Evolutionary conservation across 2,329 filamentous ascomycete species (phyloP).

Genomic region (Trichophyton equinum): DNA sequence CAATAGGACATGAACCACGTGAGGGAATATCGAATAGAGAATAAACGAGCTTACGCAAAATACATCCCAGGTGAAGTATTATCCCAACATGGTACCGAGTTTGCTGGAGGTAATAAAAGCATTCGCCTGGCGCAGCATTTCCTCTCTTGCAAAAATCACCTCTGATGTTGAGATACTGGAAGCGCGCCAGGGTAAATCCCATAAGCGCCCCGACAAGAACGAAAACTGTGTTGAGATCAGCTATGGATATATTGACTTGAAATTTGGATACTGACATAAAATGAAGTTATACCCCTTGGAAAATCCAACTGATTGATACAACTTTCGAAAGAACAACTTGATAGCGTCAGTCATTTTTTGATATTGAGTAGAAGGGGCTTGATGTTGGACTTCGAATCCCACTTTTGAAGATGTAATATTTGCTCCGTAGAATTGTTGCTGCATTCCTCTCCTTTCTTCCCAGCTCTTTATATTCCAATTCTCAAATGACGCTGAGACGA

Average conservation of each 20-base stretch:
- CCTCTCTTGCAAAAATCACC: not conserved
- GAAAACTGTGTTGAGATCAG: constrained; percentile 15
- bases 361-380: not conserved
- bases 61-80: constrained; percentile 30
- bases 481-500: not conserved
- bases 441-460: not conserved
- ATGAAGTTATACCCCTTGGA: constrained; percentile 10
- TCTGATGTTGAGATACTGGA: constrained; percentile 32
- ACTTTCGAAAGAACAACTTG: not conserved
- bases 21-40: too few relatives aligned
- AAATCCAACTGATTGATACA: not conserved
- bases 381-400: not conserved
- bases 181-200: constrained; percentile 38
- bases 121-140: constrained; percentile 31
- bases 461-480: not conserved
- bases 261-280: constrained; percentile 1
- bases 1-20: not conserved
- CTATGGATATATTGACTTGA: not conserved
- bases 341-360: not conserved
- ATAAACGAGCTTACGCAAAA: constrained; percentile 16
- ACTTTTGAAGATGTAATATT: not conserved
- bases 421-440: not conserved
- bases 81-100: constrained; percentile 30
- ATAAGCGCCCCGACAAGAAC: constrained; percentile 37
- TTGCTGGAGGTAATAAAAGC: constrained; percentile 29